These are phyloP conservation scores for Epichloe aotearoae DNA, from an alignment of 2,329 filamentous ascomycete species.

Conservation along the genomic window DNA sequence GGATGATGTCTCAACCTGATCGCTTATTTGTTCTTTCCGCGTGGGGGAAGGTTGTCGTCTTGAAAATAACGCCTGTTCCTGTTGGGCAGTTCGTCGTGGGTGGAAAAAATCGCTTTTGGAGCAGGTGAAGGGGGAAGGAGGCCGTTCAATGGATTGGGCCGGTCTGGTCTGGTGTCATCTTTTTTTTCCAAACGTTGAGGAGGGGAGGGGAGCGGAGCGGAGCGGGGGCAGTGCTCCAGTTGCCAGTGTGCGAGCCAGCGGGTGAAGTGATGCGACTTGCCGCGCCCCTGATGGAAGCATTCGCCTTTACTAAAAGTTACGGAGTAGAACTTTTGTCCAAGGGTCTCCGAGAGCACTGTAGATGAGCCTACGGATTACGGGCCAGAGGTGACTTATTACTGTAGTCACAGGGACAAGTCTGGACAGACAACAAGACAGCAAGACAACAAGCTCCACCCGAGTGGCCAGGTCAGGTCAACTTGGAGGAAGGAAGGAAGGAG, in stretches of 20 bases:
- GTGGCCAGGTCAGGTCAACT: no score
- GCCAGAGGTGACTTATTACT: no score
- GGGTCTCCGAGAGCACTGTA: no score
- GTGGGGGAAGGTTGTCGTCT: neutral
- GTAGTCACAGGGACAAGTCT: no score
- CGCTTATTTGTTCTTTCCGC: neutral
- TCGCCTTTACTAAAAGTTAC: no score
- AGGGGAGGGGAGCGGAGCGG: neutral
- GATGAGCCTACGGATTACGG: no score
- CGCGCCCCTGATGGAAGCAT: no score
- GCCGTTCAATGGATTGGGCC: neutral
- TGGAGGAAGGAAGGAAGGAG: no score
- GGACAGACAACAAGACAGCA: no score
- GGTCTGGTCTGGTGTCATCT: neutral
- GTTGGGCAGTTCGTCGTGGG: slow-evolving; percentile 5
- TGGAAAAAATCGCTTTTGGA: slow-evolving; percentile 2
- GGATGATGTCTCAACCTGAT: neutral
- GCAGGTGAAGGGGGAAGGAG: slow-evolving; percentile 2
- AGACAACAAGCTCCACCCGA: no score
- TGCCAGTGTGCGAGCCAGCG: neutral
- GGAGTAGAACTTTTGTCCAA: no score
- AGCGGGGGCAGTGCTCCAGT: neutral
- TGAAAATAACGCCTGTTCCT: slow-evolving; percentile 2
- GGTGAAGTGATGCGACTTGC: no score
- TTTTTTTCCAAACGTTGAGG: slow-evolving; percentile 1